A percentile compares a stretch with the other conserved stretches of the same genome.
These are phyloP conservation scores for Adiantum capillusveneris DNA, from an alignment of 75 land plant genomes.

Conservation along the genomic window DNA sequence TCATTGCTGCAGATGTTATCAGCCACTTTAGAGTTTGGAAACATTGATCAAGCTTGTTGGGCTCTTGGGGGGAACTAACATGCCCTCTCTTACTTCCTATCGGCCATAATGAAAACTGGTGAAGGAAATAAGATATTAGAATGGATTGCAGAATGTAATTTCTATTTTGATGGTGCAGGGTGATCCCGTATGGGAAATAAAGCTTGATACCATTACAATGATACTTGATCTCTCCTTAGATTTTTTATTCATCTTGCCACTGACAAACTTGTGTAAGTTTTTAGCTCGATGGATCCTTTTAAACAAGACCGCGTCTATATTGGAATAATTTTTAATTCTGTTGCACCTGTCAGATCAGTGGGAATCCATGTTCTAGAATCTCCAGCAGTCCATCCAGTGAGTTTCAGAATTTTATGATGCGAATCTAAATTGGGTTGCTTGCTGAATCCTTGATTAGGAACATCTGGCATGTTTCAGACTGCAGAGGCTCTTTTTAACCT, in stretches of 20 bases:
- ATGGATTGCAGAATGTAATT: no score
- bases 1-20: no score
- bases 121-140: no score
- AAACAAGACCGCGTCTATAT: no score
- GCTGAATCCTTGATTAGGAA: slow-evolving; percentile 1
- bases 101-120: no score
- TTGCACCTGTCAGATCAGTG: slow-evolving; percentile 59
- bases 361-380: slow-evolving; percentile 80
- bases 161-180: slow-evolving; percentile 53
- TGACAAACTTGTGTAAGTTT: slow-evolving; percentile 47
- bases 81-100: no score
- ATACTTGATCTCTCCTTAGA: slow-evolving; percentile 76
- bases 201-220: slow-evolving; percentile 48
- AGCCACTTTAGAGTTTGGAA: no score
- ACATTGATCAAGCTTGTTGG: no score
- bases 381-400: slow-evolving; percentile 88
- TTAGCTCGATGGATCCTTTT: neutral
- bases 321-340: no score
- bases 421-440: neutral
- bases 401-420: slow-evolving; percentile 2
- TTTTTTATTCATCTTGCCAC: slow-evolving; percentile 80
- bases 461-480: slow-evolving; percentile 28
- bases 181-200: slow-evolving; percentile 98
- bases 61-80: no score
- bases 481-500: slow-evolving; percentile 92